Percentiles rank a stretch among this genome's conserved stretches.
Evolutionary conservation across 192 early-diverging fungal species (phyloP).

Genomic region (Phycomyces blakesleeanus): DNA sequence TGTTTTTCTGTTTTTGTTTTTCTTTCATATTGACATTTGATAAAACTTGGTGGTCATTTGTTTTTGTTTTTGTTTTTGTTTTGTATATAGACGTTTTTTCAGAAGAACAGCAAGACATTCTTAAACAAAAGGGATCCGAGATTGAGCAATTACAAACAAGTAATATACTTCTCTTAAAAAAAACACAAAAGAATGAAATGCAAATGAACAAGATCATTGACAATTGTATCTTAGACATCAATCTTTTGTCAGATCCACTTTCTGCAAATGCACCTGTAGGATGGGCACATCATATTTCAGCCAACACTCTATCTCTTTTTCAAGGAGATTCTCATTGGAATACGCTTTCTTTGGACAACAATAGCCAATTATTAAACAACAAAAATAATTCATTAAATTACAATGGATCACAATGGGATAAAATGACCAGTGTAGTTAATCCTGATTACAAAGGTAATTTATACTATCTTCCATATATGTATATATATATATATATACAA

Average conservation of each 20-base stretch:
- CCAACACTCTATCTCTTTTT: conserved; percentile 43
- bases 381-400: conserved; percentile 27
- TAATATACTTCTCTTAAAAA: not conserved
- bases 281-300: conserved; percentile 43
- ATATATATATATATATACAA: too few species aligned
- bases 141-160: conserved; percentile 35
- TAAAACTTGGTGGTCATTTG: too few species aligned
- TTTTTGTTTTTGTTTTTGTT: too few species aligned
- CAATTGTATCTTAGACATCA: conserved; percentile 19
- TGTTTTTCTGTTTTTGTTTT: too few species aligned
- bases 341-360: not conserved
- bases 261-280: conserved; percentile 3
- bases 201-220: not conserved
- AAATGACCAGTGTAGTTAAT: conserved; percentile 27
- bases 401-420: conserved; percentile 28
- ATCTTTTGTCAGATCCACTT: conserved; percentile 22
- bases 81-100: conserved; percentile 25
- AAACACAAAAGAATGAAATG: not conserved
- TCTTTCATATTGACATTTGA: too few species aligned
- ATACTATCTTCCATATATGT: too few species aligned
- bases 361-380: conserved; percentile 19
- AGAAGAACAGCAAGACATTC: conserved; percentile 34
- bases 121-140: conserved; percentile 24
- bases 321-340: conserved; percentile 48
- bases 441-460: conserved; percentile 24